Percentiles rank a stretch among this genome's conserved stretches.
These are phyloP conservation scores for Leucocoprinus sp. DNA, from an alignment of 768 basidiomycete genomes.

Conservation along the genomic window DNA sequence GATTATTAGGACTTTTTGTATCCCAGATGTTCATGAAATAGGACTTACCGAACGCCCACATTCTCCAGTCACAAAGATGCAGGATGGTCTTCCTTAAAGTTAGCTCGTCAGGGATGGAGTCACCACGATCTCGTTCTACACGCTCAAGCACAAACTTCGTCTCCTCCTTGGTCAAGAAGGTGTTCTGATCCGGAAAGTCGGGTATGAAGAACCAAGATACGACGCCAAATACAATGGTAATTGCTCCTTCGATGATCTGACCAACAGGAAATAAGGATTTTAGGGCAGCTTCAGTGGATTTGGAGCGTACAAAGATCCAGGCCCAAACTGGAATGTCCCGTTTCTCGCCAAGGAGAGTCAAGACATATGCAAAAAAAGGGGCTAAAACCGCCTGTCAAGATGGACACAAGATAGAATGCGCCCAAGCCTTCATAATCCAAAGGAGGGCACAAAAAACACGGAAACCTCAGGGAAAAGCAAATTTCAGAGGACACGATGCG, in stretches of 20 bases:
- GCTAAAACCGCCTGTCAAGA: conserved; percentile 38
- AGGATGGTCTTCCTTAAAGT: conserved; percentile 26
- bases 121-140: conserved; percentile 42
- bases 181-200: conserved; percentile 41
- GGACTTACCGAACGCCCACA: conserved; percentile 36
- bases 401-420: conserved; percentile 37
- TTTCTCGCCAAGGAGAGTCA: conserved; percentile 34
- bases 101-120: conserved; percentile 37
- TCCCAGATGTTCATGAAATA: not conserved
- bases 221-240: conserved; percentile 37
- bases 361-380: conserved; percentile 37
- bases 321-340: conserved; percentile 39
- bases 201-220: conserved; percentile 37
- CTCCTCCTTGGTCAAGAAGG: conserved; percentile 33
- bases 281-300: not conserved
- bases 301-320: conserved; percentile 41
- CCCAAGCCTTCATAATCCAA: conserved; percentile 29
- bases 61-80: conserved; percentile 39
- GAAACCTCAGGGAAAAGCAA: not conserved
- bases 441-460: not conserved
- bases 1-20: not conserved
- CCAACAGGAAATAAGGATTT: conserved; percentile 3
- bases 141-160: conserved; percentile 34
- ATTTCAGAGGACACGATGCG: not conserved
- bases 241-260: conserved; percentile 41